A percentile compares a stretch with the other conserved stretches of the same genome.
Evolutionary conservation across 2,329 filamentous ascomycete species (phyloP).

Genomic region (Aspergillus ibericus): DNA sequence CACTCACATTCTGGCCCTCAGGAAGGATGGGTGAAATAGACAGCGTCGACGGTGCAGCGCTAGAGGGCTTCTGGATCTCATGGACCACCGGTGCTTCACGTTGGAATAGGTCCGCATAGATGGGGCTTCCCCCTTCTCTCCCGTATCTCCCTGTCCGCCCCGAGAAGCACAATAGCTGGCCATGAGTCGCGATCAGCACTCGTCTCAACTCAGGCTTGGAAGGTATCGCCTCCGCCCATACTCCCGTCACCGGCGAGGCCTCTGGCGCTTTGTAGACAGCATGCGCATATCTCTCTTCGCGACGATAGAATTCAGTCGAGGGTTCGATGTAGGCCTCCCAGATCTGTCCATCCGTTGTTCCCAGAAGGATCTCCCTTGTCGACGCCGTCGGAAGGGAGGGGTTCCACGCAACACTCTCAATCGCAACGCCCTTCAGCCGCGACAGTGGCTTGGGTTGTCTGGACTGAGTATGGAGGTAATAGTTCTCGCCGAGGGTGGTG

Average conservation of each 20-base stretch:
- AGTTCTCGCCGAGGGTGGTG: conserved; percentile 91
- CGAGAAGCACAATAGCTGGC: conserved; percentile 74
- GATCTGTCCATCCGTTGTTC: conserved; percentile 88
- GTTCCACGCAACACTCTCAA: conserved; percentile 94
- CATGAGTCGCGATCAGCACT: conserved; percentile 77
- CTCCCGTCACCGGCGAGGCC: conserved; percentile 71
- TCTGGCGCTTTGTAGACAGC: conserved; percentile 79
- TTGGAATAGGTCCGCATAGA: conserved; percentile 87
- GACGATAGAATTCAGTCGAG: conserved; percentile 88
- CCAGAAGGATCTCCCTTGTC: conserved; percentile 89
- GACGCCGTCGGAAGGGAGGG: conserved; percentile 88
- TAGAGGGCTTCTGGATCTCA: conserved; percentile 64
- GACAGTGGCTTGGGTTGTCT: conserved; percentile 80
- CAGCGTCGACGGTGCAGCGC: conserved; percentile 64
- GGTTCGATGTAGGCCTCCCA: conserved; percentile 96
- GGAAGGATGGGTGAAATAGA: conserved; percentile 74
- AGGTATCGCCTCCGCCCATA: conserved; percentile 76
- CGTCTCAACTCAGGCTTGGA: conserved; percentile 71
- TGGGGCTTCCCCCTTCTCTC: conserved; percentile 76
- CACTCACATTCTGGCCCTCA: conserved; percentile 58
- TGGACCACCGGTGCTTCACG: conserved; percentile 76
- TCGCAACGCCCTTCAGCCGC: conserved; percentile 78
- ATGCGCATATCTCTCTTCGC: conserved; percentile 91
- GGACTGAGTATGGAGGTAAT: conserved; percentile 94
- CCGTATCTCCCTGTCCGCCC: conserved; percentile 72